Base-by-base conservation (phyloP, 345 rosid species). In the Eutrema japonicum region DNA sequence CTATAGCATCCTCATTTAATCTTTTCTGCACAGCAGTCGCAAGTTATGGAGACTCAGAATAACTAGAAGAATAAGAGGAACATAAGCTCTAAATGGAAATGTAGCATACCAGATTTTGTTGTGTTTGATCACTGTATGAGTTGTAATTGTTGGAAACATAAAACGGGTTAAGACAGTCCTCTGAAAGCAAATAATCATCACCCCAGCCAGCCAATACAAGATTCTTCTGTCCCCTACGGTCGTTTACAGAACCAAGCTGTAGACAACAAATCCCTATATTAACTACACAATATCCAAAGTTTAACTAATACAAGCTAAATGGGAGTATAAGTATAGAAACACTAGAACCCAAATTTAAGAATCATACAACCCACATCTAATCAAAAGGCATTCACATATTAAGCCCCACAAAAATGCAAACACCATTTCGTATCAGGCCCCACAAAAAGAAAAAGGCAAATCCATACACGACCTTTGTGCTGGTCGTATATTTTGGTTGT, bases 161-260 rank as follows among this genome's bases (percentile, higher is more conserved):
- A 79, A 80, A 81, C 35, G 96, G 92, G 78, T 93, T 93, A 54
- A 86, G 67, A 82, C 18, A 33, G 53, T 86, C 94, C 77, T 89
- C 96, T n/a, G 82, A 77, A 65, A 91, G 89, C 83, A 86, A 59
- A 66, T 90, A 91, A 58, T 91, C 94, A 60, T 91, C 96, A 7
- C 96, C 96, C 98, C 98, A 91, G 47, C 79, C 89, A 72, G 98
- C 90, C 75, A 93, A 67, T 71, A 93, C 90, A 74, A 93, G 97
- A 87, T 93, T 89, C 84, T 93, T 91, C 83, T 89, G 86, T 54
- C 97, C 96, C 74, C 98, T 85, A 64, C 70, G 86, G 76, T 90
- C 86, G 64, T 85, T 82, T 67, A 90, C 89, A 54, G 87, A 68
- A 78, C 94, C 88, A 55, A 81, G 84, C 92, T 86, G 87, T 79